These are phyloP conservation scores for Deinandra increscens DNA, from an alignment of 129 eudicot genomes.

Conservation along the genomic window DNA sequence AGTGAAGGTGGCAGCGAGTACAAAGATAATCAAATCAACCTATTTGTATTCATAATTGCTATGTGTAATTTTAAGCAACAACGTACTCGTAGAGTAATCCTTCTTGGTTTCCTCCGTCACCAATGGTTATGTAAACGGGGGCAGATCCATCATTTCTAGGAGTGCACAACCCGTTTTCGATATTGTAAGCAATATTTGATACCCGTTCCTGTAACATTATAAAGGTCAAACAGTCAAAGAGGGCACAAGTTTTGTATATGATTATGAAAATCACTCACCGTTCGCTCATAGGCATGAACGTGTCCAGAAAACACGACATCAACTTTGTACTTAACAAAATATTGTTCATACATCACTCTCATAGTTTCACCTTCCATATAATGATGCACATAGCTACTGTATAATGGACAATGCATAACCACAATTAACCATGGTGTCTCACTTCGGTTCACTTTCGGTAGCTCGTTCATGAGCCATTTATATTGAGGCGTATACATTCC, in stretches of 20 bases:
- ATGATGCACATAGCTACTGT: slow-evolving; percentile 71
- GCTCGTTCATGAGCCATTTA: slow-evolving; percentile 68
- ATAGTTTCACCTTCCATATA: slow-evolving; percentile 97
- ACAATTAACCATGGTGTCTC: slow-evolving; percentile 99
- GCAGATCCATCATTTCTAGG: slow-evolving; percentile 64
- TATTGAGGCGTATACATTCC: slow-evolving; percentile 92
- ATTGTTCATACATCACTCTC: slow-evolving; percentile 83
- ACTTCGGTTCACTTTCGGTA: slow-evolving; percentile 75
- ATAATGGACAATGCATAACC: slow-evolving; percentile 78
- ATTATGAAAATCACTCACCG: slow-evolving; percentile 49
- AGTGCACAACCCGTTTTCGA: slow-evolving; percentile 65
- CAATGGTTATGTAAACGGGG: slow-evolving; percentile 84
- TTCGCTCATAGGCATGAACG: slow-evolving; percentile 92
- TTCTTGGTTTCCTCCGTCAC: slow-evolving; percentile 96
- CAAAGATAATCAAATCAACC: background rate
- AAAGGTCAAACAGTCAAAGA: background rate
- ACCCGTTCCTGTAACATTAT: slow-evolving; percentile 56
- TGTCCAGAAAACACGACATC: slow-evolving; percentile 95
- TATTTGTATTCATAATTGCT: background rate
- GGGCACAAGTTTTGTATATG: background rate
- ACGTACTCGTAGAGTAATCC: slow-evolving; percentile 80
- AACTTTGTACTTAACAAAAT: slow-evolving; percentile 72
- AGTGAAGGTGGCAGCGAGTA: background rate
- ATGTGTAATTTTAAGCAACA: background rate
- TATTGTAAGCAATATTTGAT: slow-evolving; percentile 80